Evolutionary conservation across 1,139 yeast species (phyloP).

Genomic region (Geotrichum histeridarum): DNA sequence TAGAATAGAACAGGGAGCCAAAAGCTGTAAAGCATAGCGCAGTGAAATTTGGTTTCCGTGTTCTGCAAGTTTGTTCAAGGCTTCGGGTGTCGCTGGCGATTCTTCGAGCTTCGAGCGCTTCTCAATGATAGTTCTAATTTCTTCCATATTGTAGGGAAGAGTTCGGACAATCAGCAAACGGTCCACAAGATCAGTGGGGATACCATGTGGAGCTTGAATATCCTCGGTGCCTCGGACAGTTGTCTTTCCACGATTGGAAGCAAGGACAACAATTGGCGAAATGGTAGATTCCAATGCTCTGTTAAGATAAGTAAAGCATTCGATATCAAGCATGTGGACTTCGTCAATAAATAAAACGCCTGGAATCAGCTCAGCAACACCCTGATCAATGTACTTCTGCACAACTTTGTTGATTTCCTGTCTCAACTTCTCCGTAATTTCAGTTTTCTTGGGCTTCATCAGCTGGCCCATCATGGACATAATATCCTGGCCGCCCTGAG

Average conservation of each 20-base stretch:
- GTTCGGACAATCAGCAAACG: conserved; percentile 88
- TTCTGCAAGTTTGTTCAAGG: conserved; percentile 64
- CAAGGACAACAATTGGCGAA: conserved; percentile 92
- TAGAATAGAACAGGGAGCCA: conserved; percentile 85
- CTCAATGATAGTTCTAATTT: conserved; percentile 72
- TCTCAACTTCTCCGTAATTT: conserved; percentile 92
- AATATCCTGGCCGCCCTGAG: conserved; percentile 98
- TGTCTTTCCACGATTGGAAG: conserved; percentile 91
- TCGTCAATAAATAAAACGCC: conserved; percentile 97
- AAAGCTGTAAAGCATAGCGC: conserved; percentile 84
- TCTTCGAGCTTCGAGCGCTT: conserved; percentile 77
- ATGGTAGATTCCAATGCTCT: conserved; percentile 87
- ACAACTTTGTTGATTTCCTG: conserved; percentile 93
- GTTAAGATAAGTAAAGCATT: conserved; percentile 88
- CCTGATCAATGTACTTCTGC: conserved; percentile 93
- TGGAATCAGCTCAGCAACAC: conserved; percentile 95
- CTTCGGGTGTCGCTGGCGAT: conserved; percentile 57
- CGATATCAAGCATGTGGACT: conserved; percentile 95
- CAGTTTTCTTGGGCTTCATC: conserved; percentile 95
- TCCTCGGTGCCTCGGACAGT: conserved; percentile 89
- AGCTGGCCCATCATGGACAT: conserved; percentile 98
- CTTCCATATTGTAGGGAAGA: conserved; percentile 76
- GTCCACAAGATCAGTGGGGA: conserved; percentile 92
- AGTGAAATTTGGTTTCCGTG: conserved; percentile 73
- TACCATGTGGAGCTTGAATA: conserved; percentile 87